phyloP scores from a whole-genome alignment of 2,329 filamentous ascomycete species.

The Daldinia sp. region DNA sequence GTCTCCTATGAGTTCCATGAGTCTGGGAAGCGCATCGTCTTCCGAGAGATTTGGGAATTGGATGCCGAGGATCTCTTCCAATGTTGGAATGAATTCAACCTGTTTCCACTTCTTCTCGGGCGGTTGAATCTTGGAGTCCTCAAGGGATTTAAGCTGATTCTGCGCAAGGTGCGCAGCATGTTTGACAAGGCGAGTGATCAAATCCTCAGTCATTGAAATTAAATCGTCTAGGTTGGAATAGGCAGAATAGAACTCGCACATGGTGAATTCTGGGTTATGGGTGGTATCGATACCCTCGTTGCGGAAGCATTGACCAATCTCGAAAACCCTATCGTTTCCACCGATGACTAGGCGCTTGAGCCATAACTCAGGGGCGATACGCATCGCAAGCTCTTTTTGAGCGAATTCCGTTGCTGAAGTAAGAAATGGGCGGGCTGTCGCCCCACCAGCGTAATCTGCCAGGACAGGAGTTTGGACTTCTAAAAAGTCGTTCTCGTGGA shows the following conservation, averaged over 20 bases:
- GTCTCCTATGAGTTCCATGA: slow-evolving; percentile 67
- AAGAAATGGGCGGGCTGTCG: slow-evolving; percentile 85
- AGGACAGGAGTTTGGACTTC: slow-evolving; percentile 95
- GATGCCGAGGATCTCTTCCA: slow-evolving; percentile 76
- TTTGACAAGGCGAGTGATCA: slow-evolving; percentile 71
- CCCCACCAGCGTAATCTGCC: slow-evolving; percentile 84
- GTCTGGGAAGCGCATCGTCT: slow-evolving; percentile 66
- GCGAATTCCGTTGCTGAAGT: slow-evolving; percentile 83
- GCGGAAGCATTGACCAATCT: slow-evolving; percentile 91
- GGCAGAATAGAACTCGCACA: slow-evolving; percentile 95
- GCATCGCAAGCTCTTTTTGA: slow-evolving; percentile 77
- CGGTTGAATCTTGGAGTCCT: slow-evolving; percentile 61
- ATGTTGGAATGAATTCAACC: slow-evolving; percentile 83
- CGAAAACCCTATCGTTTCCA: slow-evolving; percentile 88
- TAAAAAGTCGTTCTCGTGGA: slow-evolving; percentile 78
- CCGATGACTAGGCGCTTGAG: slow-evolving; percentile 92
- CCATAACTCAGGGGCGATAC: slow-evolving; percentile 95
- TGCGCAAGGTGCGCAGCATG: slow-evolving; percentile 62
- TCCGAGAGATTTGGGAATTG: slow-evolving; percentile 73
- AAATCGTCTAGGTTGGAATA: slow-evolving; percentile 82
- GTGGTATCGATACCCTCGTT: slow-evolving; percentile 93
- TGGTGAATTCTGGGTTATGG: slow-evolving; percentile 97
- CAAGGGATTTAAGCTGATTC: slow-evolving; percentile 59
- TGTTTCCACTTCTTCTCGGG: slow-evolving; percentile 70
- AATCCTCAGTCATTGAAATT: slow-evolving; percentile 78